phyloP scores from a whole-genome alignment of 179 eudicot genomes.

The Heliamphora pulchella region DNA sequence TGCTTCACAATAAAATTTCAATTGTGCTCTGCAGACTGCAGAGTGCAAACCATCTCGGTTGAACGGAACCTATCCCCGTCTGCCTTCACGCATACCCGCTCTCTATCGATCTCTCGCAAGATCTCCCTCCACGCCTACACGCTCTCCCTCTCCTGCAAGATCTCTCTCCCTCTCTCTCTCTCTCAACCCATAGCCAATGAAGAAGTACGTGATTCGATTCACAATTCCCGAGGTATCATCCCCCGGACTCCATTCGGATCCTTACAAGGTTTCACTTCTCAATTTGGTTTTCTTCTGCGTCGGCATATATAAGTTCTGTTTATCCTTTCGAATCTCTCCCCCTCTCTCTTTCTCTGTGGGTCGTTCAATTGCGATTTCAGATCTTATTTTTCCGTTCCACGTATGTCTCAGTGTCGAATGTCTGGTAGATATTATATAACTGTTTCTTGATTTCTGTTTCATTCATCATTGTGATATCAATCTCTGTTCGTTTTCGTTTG shows the following conservation, averaged over 20 bases:
- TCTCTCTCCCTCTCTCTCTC: neutral
- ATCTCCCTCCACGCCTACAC: neutral
- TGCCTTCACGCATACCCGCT: too few relatives aligned
- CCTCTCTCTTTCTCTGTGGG: neutral
- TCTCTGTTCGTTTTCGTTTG: neutral
- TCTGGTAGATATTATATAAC: neutral
- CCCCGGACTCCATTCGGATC: neutral
- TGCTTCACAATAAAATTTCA: neutral
- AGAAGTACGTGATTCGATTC: constrained; percentile 1
- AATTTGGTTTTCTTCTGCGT: neutral
- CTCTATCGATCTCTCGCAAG: neutral
- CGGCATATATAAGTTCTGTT: neutral
- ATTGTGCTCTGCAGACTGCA: neutral
- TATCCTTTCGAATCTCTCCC: neutral
- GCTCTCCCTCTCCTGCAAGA: neutral
- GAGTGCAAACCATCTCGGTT: neutral
- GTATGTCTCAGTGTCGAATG: neutral
- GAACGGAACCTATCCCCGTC: neutral
- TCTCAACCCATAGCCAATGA: neutral
- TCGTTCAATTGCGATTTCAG: neutral
- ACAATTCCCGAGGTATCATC: neutral
- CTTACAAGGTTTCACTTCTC: constrained; percentile 5
- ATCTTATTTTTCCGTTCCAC: neutral
- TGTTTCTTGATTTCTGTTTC: neutral
- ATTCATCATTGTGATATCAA: neutral